A percentile compares a stretch with the other conserved stretches of the same genome.
Evolutionary conservation across 177 flowering plant species (phyloP).

Genomic region (Vitis hybrid): DNA sequence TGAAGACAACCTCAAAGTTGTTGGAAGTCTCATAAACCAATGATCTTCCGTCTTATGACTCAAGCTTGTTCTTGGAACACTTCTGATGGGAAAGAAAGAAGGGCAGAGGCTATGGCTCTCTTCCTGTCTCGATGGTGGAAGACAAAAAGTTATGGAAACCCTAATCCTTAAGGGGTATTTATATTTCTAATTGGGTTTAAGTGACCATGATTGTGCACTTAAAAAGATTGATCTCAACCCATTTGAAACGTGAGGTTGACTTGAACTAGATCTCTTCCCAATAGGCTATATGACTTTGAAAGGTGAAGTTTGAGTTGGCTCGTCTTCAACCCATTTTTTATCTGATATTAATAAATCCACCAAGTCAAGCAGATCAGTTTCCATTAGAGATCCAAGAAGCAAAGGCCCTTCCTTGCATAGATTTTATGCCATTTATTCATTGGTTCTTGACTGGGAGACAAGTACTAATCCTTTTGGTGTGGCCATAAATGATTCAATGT

Average conservation of each 20-base stretch:
- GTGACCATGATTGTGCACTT: no score
- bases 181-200: no score
- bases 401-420: conserved; percentile 59
- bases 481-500: conserved; percentile 44
- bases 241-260: conserved; percentile 28
- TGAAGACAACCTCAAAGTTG: no score
- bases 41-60: no score
- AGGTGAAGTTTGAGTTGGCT: conserved; percentile 35
- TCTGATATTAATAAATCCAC: conserved; percentile 54
- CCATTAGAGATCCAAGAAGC: conserved; percentile 36
- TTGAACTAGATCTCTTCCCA: conserved; percentile 15
- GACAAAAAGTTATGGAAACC: no score
- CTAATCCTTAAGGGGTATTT: no score
- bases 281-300: conserved; percentile 36
- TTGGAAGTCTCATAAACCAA: no score
- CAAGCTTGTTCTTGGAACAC: no score
- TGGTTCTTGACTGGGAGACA: conserved; percentile 56
- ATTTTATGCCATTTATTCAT: conserved; percentile 50
- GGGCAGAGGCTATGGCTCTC: no score
- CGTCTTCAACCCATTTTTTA: conserved; percentile 75
- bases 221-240: conserved; percentile 53
- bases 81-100: no score
- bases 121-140: no score
- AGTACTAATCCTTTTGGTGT: conserved; percentile 40
- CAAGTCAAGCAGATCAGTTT: conserved; percentile 42